Evolutionary conservation across 148 eudicot species (phyloP), one percentile per base, ranked within the genome.

Genomic region (Polygonum aviculare): DNA sequence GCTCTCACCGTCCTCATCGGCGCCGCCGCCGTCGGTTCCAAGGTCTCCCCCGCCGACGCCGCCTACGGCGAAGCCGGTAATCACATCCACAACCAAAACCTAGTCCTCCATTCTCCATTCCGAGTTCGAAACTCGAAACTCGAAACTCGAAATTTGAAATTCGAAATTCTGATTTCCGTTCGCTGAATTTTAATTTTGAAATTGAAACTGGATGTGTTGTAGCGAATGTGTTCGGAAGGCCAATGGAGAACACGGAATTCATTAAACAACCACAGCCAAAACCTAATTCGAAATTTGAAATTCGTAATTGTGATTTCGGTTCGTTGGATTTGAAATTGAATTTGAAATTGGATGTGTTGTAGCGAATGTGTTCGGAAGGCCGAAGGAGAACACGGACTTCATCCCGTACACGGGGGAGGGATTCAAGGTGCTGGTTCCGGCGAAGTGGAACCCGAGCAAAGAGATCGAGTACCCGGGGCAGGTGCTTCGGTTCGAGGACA

Each of bases 41-140:
- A 88, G 91, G 97, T 94, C 69, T 84, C 90, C 21, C 97, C 98
- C n/a, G 98, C 97, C 45, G 94, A 90, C 59, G 98, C 98, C 19
- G 98, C 95, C 57, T 94, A 94, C 75, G 99, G 99, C n/a, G 98
- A 93, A 87, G 83, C 99, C 39, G 99, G 99, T 95, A 88, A 15
- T 38, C 7, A 12, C 5, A 33, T 5, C n/a, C 16, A 15, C 4
- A 15, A 51, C 19, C 12, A 12, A 50, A 18, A 50, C 18, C n/a
- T 18, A 18, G 14, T 50, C 55, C 31, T 26, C 31, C 31, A 26
- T 26, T 26, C 31, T 26, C 31, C 31, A 26, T 26, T 26, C 31
- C 31, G 31, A 26, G 31, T 26, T 26, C 31, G 31, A 26, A 26
- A 26, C 31, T 26, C 31, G 31, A 26, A 26, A 26, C 1, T 26